Percentiles rank a stretch among this genome's conserved stretches.
Evolutionary conservation across 2,329 filamentous ascomycete genomes (phyloP).

Genomic region (Magnaporthiopsis incrustans): DNA sequence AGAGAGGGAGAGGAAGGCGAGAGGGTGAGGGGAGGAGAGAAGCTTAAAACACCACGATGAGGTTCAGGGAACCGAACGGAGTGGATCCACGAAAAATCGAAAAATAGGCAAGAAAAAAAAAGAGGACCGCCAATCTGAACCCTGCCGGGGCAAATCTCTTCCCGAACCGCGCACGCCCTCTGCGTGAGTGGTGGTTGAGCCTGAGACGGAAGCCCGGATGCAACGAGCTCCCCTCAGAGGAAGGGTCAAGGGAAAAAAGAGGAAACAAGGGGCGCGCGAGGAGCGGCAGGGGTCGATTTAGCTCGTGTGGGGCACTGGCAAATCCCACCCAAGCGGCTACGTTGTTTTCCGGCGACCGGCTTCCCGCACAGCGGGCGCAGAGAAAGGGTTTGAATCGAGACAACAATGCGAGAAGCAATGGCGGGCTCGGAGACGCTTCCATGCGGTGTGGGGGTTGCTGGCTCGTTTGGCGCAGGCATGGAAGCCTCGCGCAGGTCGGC

Average conservation of each 20-base stretch:
- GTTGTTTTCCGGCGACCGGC: slow-evolving; percentile 4
- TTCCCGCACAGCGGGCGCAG: neutral
- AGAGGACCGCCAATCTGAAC: neutral
- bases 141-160: neutral
- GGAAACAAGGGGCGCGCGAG: neutral
- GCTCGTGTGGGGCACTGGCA: slow-evolving; percentile 1
- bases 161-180: slow-evolving; percentile 1
- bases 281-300: slow-evolving; percentile 1
- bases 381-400: slow-evolving; percentile 2
- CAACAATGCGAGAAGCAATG: neutral
- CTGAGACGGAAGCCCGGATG: slow-evolving; percentile 8
- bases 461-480: neutral
- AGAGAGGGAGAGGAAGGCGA: slow-evolving; percentile 17
- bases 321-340: slow-evolving; percentile 7
- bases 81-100: neutral
- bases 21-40: slow-evolving; percentile 9
- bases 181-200: neutral
- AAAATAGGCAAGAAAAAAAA: slow-evolving; percentile 3
- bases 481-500: neutral
- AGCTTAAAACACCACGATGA: slow-evolving; percentile 21
- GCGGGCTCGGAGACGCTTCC: neutral
- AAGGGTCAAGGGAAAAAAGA: neutral
- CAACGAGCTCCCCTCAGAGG: neutral
- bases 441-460: neutral
- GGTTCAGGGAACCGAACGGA: slow-evolving; percentile 9